Base-by-base conservation (phyloP, 2,329 filamentous ascomycete species). In the Anthostomella pinea region DNA sequence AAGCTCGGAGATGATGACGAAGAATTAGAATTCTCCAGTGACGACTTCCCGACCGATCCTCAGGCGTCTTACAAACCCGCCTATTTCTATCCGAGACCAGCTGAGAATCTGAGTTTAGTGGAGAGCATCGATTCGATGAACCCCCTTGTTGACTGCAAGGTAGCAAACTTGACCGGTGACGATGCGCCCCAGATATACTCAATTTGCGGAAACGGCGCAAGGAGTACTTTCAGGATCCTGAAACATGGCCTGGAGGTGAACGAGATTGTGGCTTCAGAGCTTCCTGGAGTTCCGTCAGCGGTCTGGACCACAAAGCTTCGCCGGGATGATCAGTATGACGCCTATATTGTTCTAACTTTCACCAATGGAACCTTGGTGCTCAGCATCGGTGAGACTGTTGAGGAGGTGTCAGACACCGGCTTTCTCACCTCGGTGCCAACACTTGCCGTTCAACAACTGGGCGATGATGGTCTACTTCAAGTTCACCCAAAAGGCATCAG, bases 181-280 rank as follows among this genome's bases (percentile, higher is more conserved):
- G 93, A 97, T 60, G 90, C 91, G 5, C 93, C 93, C 9, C 94
- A 98, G 58, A 95, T 99, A 16, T 98, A 96, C 63, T 84, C 89
- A 0, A 79, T 95, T 25, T 94, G 87, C 57, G 93, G 94, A 8
- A 86, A 85, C 40, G 88, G 91, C 8, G 87, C 90, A 28, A 78
- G 87, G 46, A 96, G 91, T 62, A 84, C 85, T 6, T 96, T 98
- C 68, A 80, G 91, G 50, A 95, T 85, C 30, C 75, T 97, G 36
- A 93, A 93, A 58, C 90, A 99, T 60, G 93, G 91, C 5, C 66
- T 98, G 20, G 86, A 95, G 53, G 90, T 97, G 3, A 87, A 89
- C 23, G 90, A 97, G 59, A 93, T 96, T 40, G 89, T 96, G n/a
- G 88, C 93, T 41, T 95, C 90, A 0, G 87, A 93, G 56, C 69